These are phyloP conservation scores for Globisporangium perplexum DNA, from an alignment of 352 stramenopile genomes.

Conservation along the genomic window DNA sequence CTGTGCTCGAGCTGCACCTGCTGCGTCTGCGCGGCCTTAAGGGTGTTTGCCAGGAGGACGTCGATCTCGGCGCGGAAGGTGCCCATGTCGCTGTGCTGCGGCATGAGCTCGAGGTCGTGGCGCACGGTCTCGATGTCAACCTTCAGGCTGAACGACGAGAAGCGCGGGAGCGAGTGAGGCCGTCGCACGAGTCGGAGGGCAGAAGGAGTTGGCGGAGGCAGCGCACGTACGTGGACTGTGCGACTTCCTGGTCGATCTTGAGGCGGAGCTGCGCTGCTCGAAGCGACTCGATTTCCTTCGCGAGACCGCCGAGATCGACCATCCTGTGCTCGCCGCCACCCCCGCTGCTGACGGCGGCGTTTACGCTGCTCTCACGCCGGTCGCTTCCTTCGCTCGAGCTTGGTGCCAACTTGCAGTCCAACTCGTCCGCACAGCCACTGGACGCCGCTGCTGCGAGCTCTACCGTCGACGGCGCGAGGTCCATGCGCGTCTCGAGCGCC, in stretches of 20 bases:
- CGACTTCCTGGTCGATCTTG: constrained; percentile 57
- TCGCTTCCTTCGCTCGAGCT: background rate
- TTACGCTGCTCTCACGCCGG: background rate
- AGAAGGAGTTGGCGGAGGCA: no score
- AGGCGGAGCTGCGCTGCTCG: constrained; percentile 45
- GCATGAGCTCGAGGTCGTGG: constrained; percentile 26
- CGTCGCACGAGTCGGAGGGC: background rate
- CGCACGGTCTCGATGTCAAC: constrained; percentile 35
- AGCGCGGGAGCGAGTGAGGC: background rate
- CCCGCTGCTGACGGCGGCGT: background rate
- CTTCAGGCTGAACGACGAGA: constrained; percentile 17
- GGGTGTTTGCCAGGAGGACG: constrained; percentile 15
- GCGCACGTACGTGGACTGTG: constrained; percentile 20
- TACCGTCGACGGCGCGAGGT: background rate
- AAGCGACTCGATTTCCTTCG: constrained; percentile 46
- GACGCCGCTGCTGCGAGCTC: background rate
- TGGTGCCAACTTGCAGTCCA: background rate
- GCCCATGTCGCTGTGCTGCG: constrained; percentile 27
- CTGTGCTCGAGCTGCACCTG: constrained; percentile 25
- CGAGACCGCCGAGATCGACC: constrained; percentile 20
- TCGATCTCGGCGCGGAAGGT: constrained; percentile 42
- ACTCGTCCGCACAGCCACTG: no score
- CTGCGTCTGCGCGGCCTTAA: constrained; percentile 20
- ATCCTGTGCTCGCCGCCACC: constrained; percentile 7
- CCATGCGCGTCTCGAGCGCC: constrained; percentile 24